Evolutionary conservation across 2,329 filamentous ascomycete species (phyloP).

Genomic region (Cladosporium colombiae): DNA sequence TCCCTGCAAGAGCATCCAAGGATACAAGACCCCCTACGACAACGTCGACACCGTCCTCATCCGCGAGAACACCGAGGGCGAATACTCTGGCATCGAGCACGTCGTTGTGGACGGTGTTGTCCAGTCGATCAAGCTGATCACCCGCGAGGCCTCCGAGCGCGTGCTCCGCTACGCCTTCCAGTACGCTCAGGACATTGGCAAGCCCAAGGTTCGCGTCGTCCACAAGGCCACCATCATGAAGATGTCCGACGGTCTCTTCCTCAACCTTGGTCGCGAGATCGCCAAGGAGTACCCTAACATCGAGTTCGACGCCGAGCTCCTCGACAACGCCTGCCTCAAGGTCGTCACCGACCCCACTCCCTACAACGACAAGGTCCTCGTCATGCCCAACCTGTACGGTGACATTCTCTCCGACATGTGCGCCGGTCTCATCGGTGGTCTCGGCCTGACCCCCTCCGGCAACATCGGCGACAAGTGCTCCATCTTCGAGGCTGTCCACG

Average conservation of each 20-base stretch:
- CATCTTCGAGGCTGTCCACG: conserved; percentile 99
- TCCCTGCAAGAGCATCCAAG: conserved; percentile 93
- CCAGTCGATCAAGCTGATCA: conserved; percentile 99
- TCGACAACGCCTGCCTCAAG: conserved; percentile 99
- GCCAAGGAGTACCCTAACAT: conserved; percentile 94
- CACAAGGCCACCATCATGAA: conserved; percentile 99
- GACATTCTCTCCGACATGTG: conserved; percentile 99
- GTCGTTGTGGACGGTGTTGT: conserved; percentile 96
- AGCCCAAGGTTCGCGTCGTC: conserved; percentile 94
- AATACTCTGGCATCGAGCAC: conserved; percentile 99
- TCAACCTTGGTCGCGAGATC: conserved; percentile 80
- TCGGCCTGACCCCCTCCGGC: conserved; percentile 93
- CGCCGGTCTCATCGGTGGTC: conserved; percentile 95
- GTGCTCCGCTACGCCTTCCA: conserved; percentile 98
- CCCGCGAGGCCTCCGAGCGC: conserved; percentile 88
- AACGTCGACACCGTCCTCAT: conserved; percentile 96
- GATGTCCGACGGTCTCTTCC: conserved; percentile 98
- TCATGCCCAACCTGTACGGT: conserved; percentile 97
- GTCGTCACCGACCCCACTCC: conserved; percentile 94
- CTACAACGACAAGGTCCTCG: conserved; percentile 99
- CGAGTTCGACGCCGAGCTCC: conserved; percentile 95
- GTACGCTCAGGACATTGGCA: conserved; percentile 89
- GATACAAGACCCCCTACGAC: conserved; percentile 98
- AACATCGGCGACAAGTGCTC: conserved; percentile 99
- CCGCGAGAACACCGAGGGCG: conserved; percentile 99